Percentiles rank a stretch among this genome's conserved stretches.
Evolutionary conservation across 2,329 filamentous ascomycete species (phyloP).

Genomic region (Teratosphaeria pseudoeucalypti): DNA sequence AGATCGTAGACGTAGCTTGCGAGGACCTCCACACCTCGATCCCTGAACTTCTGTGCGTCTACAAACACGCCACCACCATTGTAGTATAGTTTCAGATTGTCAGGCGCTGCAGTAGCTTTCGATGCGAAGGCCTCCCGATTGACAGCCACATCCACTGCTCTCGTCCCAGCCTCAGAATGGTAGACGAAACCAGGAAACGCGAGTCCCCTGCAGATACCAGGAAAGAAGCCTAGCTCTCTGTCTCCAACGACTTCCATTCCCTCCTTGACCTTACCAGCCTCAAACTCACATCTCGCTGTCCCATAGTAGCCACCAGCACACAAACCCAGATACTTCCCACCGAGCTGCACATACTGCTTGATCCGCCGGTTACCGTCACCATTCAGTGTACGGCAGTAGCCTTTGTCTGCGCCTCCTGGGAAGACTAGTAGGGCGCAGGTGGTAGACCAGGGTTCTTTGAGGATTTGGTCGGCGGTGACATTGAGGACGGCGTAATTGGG

Average conservation of each 20-base stretch:
- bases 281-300: slow-evolving; percentile 73
- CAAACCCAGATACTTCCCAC: slow-evolving; percentile 79
- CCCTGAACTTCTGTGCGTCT: slow-evolving; percentile 53
- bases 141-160: slow-evolving; percentile 58
- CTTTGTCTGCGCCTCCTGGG: slow-evolving; percentile 86
- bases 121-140: slow-evolving; percentile 43
- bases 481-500: slow-evolving; percentile 90
- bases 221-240: slow-evolving; percentile 80
- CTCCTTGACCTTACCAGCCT: slow-evolving; percentile 58
- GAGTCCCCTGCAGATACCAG: slow-evolving; percentile 72
- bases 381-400: slow-evolving; percentile 80
- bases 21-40: slow-evolving; percentile 64
- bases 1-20: slow-evolving; percentile 68
- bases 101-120: slow-evolving; percentile 35
- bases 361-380: slow-evolving; percentile 80
- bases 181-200: slow-evolving; percentile 89
- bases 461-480: slow-evolving; percentile 63
- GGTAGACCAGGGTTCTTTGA: slow-evolving; percentile 84
- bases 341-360: slow-evolving; percentile 70
- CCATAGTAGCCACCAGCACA: slow-evolving; percentile 95
- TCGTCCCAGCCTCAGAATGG: slow-evolving; percentile 73
- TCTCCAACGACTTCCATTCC: slow-evolving; percentile 75
- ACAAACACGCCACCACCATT: slow-evolving; percentile 94
- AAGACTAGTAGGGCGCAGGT: slow-evolving; percentile 85
- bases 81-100: slow-evolving; percentile 68